Base-by-base conservation (phyloP, 345 rosid species). In the Melaleuca alternifolia region DNA sequence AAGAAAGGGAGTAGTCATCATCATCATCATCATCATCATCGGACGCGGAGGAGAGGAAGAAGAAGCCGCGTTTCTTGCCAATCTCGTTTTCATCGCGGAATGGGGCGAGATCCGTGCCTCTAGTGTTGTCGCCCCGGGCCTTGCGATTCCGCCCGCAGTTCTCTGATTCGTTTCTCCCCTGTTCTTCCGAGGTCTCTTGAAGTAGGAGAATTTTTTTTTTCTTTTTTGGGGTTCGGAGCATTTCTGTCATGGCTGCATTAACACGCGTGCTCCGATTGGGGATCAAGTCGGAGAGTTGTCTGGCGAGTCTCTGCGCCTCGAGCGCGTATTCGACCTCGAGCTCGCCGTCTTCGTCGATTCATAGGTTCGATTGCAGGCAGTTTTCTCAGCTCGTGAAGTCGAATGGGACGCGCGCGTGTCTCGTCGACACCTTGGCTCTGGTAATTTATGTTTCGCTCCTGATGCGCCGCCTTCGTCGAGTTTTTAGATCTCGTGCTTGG, bases 371-470 rank as follows among this genome's bases (percentile, higher is more conserved):
- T 26, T 83, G 50, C 87, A 87, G 98, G 20, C 91, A 86, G 28
- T 88, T 94, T 51, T 96, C 97, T 11, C 93, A 96, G 88, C 96
- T 95, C 81, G 93, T 85, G 50, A 93, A 93, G 84, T 84, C 93
- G 56, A 93, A 91, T 37, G 96, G 93, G 15, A 98, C 93, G 26
- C 96, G 97, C 33, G 98, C 97, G 1, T 98, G 95, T 86, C 98
- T 95, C 76, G 99, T 96, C 24, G 97, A 96, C 85, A 98, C 99
- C n/a, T 89, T 96, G 91, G 98, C 95, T 86, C 90, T 98, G 94
- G 99, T 95, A 92, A 87, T 83, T 12, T 41, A 24, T 10, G 50
- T 59, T 41, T 51, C 18, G 13, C 83, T 85, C 51, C 83, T 37
- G 2, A 54, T 83, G 5, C 16, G 0, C 12, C 62, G 77, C 10